phyloP scores from a whole-genome alignment of 2,329 filamentous ascomycete genomes.

The Colletotrichum destructivum region DNA sequence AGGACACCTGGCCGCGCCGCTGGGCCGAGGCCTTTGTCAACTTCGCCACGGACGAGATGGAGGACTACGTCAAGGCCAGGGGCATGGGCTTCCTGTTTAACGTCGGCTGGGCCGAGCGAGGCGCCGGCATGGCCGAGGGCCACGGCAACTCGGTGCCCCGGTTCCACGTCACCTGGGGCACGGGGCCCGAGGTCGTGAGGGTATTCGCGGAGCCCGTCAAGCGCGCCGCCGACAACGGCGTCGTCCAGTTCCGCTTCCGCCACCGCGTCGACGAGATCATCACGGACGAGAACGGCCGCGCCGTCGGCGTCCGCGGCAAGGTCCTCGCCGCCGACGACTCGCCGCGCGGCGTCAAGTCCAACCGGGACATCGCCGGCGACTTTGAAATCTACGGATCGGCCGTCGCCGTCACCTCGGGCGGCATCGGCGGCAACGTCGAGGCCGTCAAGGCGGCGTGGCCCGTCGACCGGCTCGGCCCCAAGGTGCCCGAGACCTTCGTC shows the following conservation, averaged over 20 bases:
- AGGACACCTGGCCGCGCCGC: conserved; percentile 71
- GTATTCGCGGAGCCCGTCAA: conserved; percentile 71
- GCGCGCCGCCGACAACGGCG: conserved; percentile 65
- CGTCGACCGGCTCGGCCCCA: conserved; percentile 68
- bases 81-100: conserved; percentile 68
- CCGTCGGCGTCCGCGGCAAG: conserved; percentile 67
- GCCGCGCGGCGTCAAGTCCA: conserved; percentile 67
- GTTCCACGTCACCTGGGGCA: conserved; percentile 76
- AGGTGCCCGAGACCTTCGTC: conserved; percentile 70
- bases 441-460: conserved; percentile 73
- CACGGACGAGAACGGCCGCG: conserved; percentile 66
- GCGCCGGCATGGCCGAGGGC: conserved; percentile 67
- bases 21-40: conserved; percentile 77
- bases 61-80: conserved; percentile 67
- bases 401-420: conserved; percentile 70
- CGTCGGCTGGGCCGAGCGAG: conserved; percentile 75
- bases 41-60: conserved; percentile 73
- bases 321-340: conserved; percentile 67
- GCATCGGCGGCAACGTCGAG: conserved; percentile 75
- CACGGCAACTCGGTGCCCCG: conserved; percentile 75
- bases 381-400: conserved; percentile 70
- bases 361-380: conserved; percentile 61
- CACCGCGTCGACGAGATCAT: conserved; percentile 72
- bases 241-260: conserved; percentile 69
- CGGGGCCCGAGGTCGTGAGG: conserved; percentile 72